phyloP scores from a whole-genome alignment of 768 basidiomycete species.

The Epithele typhae region DNA sequence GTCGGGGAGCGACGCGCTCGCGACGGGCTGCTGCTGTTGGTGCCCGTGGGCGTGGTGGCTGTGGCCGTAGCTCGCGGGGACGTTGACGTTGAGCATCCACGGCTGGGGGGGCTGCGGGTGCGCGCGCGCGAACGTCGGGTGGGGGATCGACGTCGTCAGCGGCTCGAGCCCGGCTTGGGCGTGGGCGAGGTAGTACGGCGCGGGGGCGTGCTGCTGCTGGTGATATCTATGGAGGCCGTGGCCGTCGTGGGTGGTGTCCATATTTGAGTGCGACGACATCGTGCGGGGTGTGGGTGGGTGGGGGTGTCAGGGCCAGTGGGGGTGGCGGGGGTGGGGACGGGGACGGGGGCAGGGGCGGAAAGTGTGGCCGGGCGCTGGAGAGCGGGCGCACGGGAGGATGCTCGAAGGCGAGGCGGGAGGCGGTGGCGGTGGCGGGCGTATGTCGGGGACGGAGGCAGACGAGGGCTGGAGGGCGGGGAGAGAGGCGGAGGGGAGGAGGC shows the following conservation, averaged over 20 bases:
- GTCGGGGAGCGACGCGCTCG: constrained; percentile 6
- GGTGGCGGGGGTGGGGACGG: constrained; percentile 3
- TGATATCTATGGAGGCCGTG: constrained; percentile 14
- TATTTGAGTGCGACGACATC: constrained; percentile 6
- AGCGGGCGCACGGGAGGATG: neutral
- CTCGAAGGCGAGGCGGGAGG: neutral
- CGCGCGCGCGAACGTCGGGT: constrained; percentile 10
- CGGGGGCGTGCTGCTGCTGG: neutral
- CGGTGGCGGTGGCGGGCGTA: constrained; percentile 7
- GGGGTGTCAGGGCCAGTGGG: constrained; percentile 2
- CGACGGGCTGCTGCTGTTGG: neutral
- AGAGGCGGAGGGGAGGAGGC: constrained; percentile 7
- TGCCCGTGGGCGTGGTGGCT: constrained; percentile 2
- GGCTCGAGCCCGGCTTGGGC: constrained; percentile 12
- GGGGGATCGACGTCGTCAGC: constrained; percentile 12
- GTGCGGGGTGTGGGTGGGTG: constrained; percentile 6
- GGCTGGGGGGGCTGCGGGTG: constrained; percentile 17
- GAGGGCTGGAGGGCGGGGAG: no score
- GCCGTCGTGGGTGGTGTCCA: constrained; percentile 12
- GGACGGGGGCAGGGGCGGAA: neutral
- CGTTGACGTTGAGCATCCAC: constrained; percentile 22
- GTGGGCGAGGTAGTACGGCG: constrained; percentile 15
- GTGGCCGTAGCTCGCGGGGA: constrained; percentile 18
- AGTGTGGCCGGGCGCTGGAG: neutral
- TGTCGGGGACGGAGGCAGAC: no score